Base-by-base conservation (phyloP, 1,284 basidiomycete genomes). In the Trichosporon ovoides region DNA sequence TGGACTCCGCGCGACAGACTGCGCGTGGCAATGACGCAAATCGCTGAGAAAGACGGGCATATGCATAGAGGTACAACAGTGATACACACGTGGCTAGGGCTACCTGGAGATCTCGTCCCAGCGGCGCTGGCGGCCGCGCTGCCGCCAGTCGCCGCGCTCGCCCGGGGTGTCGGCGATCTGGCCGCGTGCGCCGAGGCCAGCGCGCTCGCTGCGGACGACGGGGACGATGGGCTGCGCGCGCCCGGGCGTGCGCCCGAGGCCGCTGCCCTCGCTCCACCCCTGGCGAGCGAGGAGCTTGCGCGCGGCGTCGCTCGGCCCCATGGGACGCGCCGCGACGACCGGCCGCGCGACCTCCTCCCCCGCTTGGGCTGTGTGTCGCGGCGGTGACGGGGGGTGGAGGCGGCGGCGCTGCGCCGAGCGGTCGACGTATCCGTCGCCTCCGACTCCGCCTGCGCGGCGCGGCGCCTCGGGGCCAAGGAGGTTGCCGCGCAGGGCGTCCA, bases 351-450 rank as follows among this genome's bases (percentile, higher is more conserved):
- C 33, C 19, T n/a, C 38, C 7, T 38, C 33, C 3, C 2, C 38
- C 18, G 36, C 22, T 22, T 10, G 4, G 5, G 4, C 28, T 16
- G 18, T n/a, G 22, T 22, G 20, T 11, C 53, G 56, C 48, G 63
- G 69, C 11, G 61, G 64, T 6, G 61, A 62, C 12, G 62, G 61
- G 9, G 62, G 65, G 59, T 70, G 61, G 55, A 68, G 56, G 18
- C 58, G 53, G 4, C 74, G 56, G 12, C 74, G 56, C 64, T 74
- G 70, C 3, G 74, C 74, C 51, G 74, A 73, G 34, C 74, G 59
- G 56, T 76, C 74, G 33, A 66, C 68, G 62, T 54, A 66, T 37
- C 52, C 52, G 38, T n/a, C 33, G 11, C 33, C 18, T 33, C 16
- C 35, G 18, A n/a, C 14, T 0, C n/a, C n/a, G 20, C 35, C 19